Conservation (phyloP, 768 basidiomycete genomes). For the Pleurotus eryngii region DNA sequence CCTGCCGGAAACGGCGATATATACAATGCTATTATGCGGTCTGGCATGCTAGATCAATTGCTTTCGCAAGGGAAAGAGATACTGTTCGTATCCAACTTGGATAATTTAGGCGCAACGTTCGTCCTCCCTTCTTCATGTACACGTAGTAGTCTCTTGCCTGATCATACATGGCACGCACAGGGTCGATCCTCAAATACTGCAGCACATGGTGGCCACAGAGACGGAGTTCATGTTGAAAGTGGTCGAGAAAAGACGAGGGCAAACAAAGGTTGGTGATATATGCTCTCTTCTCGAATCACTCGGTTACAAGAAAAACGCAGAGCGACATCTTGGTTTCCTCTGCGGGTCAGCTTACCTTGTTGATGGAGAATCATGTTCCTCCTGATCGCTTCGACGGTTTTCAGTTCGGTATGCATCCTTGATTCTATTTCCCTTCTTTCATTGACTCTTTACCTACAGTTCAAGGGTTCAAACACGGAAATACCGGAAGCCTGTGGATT, state of each 20-base stretch:
- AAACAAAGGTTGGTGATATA: slow-evolving; percentile 39
- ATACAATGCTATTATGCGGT: slow-evolving; percentile 88
- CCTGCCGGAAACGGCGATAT: slow-evolving; percentile 96
- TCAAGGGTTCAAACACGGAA: slow-evolving; percentile 80
- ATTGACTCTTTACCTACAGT: slow-evolving; percentile 19
- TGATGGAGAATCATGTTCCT: slow-evolving; percentile 93
- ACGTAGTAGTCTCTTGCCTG: too few relatives aligned
- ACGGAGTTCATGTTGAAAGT: slow-evolving; percentile 94
- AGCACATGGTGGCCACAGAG: slow-evolving; percentile 78
- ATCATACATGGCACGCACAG: slow-evolving; percentile 25
- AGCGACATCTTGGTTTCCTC: slow-evolving; percentile 89
- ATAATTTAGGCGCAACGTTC: slow-evolving; percentile 90
- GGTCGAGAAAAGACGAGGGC: slow-evolving; percentile 95
- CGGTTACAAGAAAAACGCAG: slow-evolving; percentile 23
- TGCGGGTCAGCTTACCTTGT: slow-evolving; percentile 80
- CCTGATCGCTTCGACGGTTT: slow-evolving; percentile 92
- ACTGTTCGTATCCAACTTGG: slow-evolving; percentile 95
- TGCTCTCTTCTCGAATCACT: slow-evolving; percentile 1
- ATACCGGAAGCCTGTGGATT: slow-evolving; percentile 73
- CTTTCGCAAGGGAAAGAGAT: slow-evolving; percentile 92
- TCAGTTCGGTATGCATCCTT: slow-evolving; percentile 56
- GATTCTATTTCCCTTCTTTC: background rate
- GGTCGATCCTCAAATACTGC: slow-evolving; percentile 79
- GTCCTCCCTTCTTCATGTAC: slow-evolving; percentile 22
- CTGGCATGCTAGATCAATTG: slow-evolving; percentile 86